phyloP scores from a whole-genome alignment of 345 rosid species.

The Gossypium longicalyx region DNA sequence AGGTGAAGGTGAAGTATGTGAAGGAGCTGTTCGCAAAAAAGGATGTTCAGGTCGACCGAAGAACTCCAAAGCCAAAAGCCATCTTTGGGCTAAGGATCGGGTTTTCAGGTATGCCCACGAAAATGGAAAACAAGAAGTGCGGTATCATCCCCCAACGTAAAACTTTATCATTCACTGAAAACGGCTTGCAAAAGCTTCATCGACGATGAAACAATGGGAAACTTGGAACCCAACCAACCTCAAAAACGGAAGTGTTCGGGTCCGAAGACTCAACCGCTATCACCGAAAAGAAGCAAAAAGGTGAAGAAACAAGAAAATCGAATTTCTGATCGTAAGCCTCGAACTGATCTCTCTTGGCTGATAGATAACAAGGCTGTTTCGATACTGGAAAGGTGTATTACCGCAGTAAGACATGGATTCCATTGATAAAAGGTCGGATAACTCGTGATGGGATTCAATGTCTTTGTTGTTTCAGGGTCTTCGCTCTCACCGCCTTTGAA shows the following conservation, averaged over 20 bases:
- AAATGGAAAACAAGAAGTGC: neutral
- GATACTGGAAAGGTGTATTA: conserved; percentile 33
- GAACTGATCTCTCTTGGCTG: conserved; percentile 34
- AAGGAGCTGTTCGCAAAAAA: neutral
- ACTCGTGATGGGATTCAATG: conserved; percentile 28
- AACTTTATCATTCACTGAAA: conserved; percentile 6
- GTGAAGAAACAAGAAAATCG: neutral
- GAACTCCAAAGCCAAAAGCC: conserved; percentile 12
- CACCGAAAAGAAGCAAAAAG: neutral
- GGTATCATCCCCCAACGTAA: conserved; percentile 16
- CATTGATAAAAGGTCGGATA: conserved; percentile 34
- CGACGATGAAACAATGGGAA: neutral
- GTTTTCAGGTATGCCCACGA: neutral
- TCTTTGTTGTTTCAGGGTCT: conserved; percentile 27
- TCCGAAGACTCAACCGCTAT: neutral
- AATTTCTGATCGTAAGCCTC: conserved; percentile 8
- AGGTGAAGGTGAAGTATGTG: neutral
- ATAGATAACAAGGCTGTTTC: conserved; percentile 34
- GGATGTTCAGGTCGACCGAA: neutral
- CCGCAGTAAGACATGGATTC: neutral
- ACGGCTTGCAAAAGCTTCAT: conserved; percentile 21
- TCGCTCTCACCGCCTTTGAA: conserved; percentile 21
- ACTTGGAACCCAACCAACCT: neutral
- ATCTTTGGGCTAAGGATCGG: conserved; percentile 20
- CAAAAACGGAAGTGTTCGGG: neutral